Percentiles rank a stretch among this genome's conserved stretches.
phyloP scores from a whole-genome alignment of 768 basidiomycete species.

The Lactarius trivialis region DNA sequence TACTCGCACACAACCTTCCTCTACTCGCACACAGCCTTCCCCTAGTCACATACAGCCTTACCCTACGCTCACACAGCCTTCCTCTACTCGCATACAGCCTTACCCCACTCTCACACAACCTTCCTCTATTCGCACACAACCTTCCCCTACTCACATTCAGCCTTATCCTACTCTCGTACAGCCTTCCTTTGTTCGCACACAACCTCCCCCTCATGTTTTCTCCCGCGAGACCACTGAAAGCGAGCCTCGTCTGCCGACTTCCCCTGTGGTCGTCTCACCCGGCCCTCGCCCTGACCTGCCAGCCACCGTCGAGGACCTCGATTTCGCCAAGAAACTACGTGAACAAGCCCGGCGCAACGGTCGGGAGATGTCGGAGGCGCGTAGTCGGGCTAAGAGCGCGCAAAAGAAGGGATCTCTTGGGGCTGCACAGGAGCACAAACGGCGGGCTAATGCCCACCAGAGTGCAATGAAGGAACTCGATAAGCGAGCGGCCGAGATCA shows the following conservation, averaged over 20 bases:
- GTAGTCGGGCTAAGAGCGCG: not conserved
- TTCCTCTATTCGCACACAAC: not conserved
- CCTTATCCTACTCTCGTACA: not conserved
- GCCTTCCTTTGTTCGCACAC: not conserved
- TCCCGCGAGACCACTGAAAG: not conserved
- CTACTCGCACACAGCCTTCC: not conserved
- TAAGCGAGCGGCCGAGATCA: constrained; percentile 2
- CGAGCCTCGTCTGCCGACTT: not conserved
- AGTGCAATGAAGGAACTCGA: not conserved
- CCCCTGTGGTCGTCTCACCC: not conserved
- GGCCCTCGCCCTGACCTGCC: not conserved
- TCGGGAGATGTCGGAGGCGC: not conserved
- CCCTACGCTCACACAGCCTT: too few species aligned
- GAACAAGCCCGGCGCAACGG: not conserved
- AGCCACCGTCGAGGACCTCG: not conserved
- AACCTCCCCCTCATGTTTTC: not conserved
- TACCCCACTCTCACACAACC: not conserved
- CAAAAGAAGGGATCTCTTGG: not conserved
- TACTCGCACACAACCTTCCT: too few species aligned
- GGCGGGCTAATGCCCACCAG: not conserved
- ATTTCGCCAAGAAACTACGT: not conserved
- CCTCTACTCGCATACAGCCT: not conserved
- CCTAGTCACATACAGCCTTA: not conserved
- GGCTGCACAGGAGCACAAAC: not conserved
- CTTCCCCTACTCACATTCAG: not conserved